phyloP scores from a whole-genome alignment of 148 eudicot genomes.

The Amaranthus palmeri region DNA sequence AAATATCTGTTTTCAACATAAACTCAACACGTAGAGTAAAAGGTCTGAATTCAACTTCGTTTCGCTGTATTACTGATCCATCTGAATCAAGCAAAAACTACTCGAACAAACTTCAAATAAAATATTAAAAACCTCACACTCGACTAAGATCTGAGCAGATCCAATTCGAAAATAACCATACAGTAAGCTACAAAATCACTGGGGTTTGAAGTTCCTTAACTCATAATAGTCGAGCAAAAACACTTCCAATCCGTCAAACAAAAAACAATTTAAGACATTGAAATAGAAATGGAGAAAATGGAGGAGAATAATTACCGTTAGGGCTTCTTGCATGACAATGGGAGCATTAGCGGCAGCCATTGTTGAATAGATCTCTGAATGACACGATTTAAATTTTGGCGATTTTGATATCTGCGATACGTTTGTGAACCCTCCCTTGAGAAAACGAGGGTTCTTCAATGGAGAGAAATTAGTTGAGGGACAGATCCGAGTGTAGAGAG shows the following conservation, averaged over 20 bases:
- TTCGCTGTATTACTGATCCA: too few species aligned
- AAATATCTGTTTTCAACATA: too few species aligned
- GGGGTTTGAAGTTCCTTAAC: background rate
- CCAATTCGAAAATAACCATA: constrained; percentile 23
- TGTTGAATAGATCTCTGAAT: constrained; percentile 20
- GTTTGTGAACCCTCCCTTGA: constrained; percentile 11
- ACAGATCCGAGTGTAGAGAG: constrained; percentile 8
- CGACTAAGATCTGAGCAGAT: constrained; percentile 37
- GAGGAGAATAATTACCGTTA: constrained; percentile 52
- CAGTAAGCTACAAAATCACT: background rate
- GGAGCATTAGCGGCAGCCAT: constrained; percentile 95
- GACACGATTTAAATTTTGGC: background rate
- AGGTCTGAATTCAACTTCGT: too few species aligned
- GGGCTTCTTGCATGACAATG: constrained; percentile 85
- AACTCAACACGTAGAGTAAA: too few species aligned
- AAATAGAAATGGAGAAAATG: background rate
- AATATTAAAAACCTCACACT: background rate
- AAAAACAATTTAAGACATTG: background rate
- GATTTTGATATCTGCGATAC: background rate
- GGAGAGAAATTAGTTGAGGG: constrained; percentile 8
- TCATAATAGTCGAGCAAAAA: background rate
- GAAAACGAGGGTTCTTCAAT: constrained; percentile 20
- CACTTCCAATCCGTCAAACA: background rate
- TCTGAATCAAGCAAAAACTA: too few species aligned
- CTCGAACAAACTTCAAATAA: too few species aligned